phyloP scores from a whole-genome alignment of 257 asterid species.

The Solanum habrochaites region DNA sequence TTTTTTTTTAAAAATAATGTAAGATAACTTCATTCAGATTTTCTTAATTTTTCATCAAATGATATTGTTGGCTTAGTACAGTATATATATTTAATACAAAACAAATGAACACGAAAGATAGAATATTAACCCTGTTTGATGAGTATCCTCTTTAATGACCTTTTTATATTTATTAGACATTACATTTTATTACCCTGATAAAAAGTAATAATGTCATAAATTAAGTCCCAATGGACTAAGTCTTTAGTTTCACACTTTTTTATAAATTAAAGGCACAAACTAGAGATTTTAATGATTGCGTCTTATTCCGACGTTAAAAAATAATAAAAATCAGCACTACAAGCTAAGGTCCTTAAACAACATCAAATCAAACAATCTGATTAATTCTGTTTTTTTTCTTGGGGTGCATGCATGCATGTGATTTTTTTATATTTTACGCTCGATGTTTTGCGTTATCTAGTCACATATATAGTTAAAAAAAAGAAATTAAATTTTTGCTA shows the following conservation, averaged over 20 bases:
- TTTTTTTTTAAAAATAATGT: not conserved
- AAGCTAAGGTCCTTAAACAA: not conserved
- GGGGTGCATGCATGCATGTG: not conserved
- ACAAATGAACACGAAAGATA: not conserved
- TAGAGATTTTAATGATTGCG: too few relatives aligned
- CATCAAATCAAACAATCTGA: not conserved
- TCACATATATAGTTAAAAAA: not conserved
- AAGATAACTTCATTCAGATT: not conserved
- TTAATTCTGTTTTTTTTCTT: too few relatives aligned
- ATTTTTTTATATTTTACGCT: not conserved
- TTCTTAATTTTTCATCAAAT: not conserved
- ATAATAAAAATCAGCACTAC: not conserved
- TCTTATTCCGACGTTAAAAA: not conserved
- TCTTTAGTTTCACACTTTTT: not conserved
- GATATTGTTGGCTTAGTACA: not conserved
- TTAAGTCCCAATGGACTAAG: not conserved
- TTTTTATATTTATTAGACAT: not conserved
- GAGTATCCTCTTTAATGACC: not conserved
- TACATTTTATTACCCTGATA: not conserved
- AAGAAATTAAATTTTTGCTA: not conserved
- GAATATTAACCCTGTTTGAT: not conserved
- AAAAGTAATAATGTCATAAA: not conserved
- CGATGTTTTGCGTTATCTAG: too few relatives aligned
- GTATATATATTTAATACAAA: not conserved
- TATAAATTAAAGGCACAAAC: too few relatives aligned